These are phyloP conservation scores for Naganishia onofrii DNA, from an alignment of 768 basidiomycete species.

Conservation along the genomic window DNA sequence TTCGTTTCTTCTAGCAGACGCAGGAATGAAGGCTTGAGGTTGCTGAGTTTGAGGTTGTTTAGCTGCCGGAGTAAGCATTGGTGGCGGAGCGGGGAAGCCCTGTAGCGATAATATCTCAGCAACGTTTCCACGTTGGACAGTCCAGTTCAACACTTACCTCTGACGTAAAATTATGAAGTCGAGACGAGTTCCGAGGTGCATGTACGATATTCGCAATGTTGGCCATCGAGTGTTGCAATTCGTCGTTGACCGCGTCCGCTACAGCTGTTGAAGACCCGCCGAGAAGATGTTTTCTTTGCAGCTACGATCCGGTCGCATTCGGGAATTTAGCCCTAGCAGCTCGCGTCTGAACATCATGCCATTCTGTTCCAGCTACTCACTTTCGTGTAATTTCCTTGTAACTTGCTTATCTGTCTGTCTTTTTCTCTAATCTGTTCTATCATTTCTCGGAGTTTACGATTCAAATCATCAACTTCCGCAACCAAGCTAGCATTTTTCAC, in stretches of 20 bases:
- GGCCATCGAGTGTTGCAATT: constrained; percentile 23
- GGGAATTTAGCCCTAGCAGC: no score
- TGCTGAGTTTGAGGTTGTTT: constrained; percentile 21
- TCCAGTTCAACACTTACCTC: neutral
- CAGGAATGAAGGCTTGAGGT: constrained; percentile 25
- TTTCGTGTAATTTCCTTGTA: constrained; percentile 26
- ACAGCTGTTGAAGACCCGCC: constrained; percentile 23
- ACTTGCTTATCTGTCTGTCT: constrained; percentile 30
- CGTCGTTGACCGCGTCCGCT: constrained; percentile 13
- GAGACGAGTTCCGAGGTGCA: neutral
- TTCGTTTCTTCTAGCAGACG: constrained; percentile 3
- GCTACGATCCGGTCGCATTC: no score
- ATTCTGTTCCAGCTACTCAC: constrained; percentile 2
- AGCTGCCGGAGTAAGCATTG: neutral
- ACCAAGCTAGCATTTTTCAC: constrained; percentile 27
- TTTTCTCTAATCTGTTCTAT: constrained; percentile 30
- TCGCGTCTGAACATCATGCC: no score
- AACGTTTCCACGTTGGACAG: neutral
- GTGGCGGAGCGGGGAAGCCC: neutral
- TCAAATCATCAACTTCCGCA: constrained; percentile 10
- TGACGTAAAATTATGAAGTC: neutral
- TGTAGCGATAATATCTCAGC: neutral
- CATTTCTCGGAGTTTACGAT: constrained; percentile 20
- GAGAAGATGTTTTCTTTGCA: constrained; percentile 30
- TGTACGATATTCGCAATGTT: neutral